Evolutionary conservation across 139 green algal species (phyloP), one percentile per base, ranked within the genome.

Genomic region (Chara braunii): DNA sequence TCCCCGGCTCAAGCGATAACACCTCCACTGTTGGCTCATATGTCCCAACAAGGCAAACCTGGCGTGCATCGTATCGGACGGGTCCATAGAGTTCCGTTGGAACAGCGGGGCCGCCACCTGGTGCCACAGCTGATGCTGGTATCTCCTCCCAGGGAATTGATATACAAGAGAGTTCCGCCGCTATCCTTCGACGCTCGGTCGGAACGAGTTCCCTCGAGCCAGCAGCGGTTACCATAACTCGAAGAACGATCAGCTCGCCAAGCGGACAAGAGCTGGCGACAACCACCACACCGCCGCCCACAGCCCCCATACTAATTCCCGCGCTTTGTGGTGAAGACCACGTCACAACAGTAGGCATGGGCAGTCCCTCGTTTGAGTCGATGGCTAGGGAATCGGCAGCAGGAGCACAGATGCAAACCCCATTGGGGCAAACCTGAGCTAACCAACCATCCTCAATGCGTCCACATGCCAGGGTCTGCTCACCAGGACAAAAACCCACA

Each of bases 131-230:
- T n/a, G n/a, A n/a, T n/a, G 12, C 9, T 30, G 48, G 9, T 9
- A 9, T 57, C 30, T 68, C 59, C 6, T 70, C 22, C 26, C 65
- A 29, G 8, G 63, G 63, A 1, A 76, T 63, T 34, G 64, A 42
- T 52, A 76, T 76, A 45, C 61, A 74, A 2, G 67, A 76, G 9
- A 76, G 37, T 53, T 76, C 67, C 5, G 67, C 67, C 12, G 12
- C 12, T 12, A 58, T 12, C 23, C 12, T 29, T 11, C 12, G n/a
- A 26, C 50, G 11, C 12, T 58, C 23, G 12, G 43, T 11, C 14
- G 34, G 50, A 18, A 48, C 40, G 40, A 48, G 40, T 48, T 18
- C 40, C 40, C 18, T 18, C 18, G 18, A 18, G 18, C 40, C 40
- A 18, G 18, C 40, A 48, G 18, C 40, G 40, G 40, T 26, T 18